Evolutionary conservation across 1,284 basidiomycete species (phyloP), one percentile per base, ranked within the genome.

Genomic region (Athelia psychrophila): DNA sequence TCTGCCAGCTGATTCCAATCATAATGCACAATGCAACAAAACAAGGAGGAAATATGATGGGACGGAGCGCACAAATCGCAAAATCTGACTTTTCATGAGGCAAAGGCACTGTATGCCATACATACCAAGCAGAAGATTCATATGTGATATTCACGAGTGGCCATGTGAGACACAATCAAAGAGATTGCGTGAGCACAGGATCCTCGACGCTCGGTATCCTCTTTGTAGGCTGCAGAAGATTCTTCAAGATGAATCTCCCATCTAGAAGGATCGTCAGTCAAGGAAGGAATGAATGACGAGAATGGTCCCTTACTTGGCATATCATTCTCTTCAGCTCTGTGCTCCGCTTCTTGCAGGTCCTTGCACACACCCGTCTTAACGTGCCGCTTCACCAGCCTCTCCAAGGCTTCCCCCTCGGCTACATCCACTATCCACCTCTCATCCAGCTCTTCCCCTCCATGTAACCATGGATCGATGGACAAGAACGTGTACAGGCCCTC

Each of bases 401-500:
- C 63, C 57, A 78, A 77, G 0, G 89, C 92, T 50, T 82, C 78
- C 1, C 72, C 72, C 5, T 76, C 63, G 25, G 86, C 81, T 6
- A 91, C 73, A 12, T 86, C 74, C 20, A 97, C 71, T 69, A 87
- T 88, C 78, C 93, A 88, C 15, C 91, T 76, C 62, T 92, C 84
- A 63, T 98, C 90, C 53, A 95, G 76, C 56, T 81, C 63, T 22
- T 71, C 66, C 0, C 85, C 83, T 1, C 86, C 89, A 16, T 80
- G 76, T 1, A 64, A 64, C 95, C 95, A 98, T 0, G 88, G 86
- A 0, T 79, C 73, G 18, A 83, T 72, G 32, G 84, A 77, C 19
- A 94, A 77, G 54, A 92, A 81, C 4, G 84, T 80, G 67, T 96
- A 95, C 9, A 96, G 71, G 0, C 94, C 93, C 68, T 96, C 92